These are phyloP conservation scores for Osmanthus fragrans DNA, from an alignment of 257 asterid genomes.

Conservation along the genomic window DNA sequence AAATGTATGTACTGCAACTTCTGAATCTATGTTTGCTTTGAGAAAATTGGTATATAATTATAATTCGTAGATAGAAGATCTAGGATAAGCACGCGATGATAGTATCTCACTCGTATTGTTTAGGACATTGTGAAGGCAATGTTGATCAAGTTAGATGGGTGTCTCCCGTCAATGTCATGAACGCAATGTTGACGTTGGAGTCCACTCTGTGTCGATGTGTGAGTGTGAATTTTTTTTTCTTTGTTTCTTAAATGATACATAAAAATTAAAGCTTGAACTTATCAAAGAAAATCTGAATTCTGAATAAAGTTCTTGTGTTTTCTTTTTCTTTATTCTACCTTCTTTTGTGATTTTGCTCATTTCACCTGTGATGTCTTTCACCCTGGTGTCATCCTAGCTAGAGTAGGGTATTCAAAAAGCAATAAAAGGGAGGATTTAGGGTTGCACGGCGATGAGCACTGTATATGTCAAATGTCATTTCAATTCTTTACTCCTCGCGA, in stretches of 20 bases:
- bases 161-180: background rate
- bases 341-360: background rate
- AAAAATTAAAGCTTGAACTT: background rate
- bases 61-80: background rate
- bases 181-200: background rate
- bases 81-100: background rate
- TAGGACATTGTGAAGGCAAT: background rate
- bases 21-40: background rate
- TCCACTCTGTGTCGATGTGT: background rate
- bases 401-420: constrained; percentile 18
- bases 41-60: background rate
- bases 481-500: background rate
- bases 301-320: too few relatives aligned
- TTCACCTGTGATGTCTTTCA: background rate
- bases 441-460: constrained; percentile 16
- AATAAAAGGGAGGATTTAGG: constrained; percentile 15
- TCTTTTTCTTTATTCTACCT: background rate
- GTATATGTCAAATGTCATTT: constrained; percentile 17
- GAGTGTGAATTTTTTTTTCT: background rate
- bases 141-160: background rate
- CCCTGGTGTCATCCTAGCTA: background rate
- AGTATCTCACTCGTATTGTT: background rate
- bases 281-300: background rate
- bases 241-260: background rate
- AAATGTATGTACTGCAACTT: background rate